Conservation (phyloP, 179 eudicot species). For the Drosera spatulata region DNA sequence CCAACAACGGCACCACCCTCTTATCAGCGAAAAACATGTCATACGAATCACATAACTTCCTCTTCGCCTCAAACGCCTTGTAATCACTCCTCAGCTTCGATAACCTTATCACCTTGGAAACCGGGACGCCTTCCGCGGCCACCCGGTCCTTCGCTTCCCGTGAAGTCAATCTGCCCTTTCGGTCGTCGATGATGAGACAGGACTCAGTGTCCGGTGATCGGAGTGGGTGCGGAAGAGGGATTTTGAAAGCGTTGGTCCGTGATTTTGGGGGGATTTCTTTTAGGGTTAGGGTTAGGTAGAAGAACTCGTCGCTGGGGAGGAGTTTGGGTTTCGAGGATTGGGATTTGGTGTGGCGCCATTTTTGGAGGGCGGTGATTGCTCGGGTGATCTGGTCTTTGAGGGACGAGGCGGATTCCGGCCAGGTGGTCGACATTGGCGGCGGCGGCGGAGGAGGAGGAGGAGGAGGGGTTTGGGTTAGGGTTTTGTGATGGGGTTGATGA, state of each 20-base stretch:
- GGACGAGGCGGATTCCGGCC: no score
- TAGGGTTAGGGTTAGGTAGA: constrained; percentile 62
- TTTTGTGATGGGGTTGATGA: no score
- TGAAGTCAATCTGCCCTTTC: constrained; percentile 17
- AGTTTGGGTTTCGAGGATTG: constrained; percentile 25
- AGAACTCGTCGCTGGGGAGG: constrained; percentile 38
- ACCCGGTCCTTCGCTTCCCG: constrained; percentile 33
- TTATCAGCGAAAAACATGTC: constrained; percentile 63
- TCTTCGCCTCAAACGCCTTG: constrained; percentile 54
- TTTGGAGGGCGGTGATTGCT: constrained; percentile 49
- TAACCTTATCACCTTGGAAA: constrained; percentile 46
- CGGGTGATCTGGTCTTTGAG: neutral
- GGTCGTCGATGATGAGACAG: constrained; percentile 65
- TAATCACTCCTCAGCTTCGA: constrained; percentile 50
- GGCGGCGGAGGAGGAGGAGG: no score
- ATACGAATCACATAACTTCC: constrained; percentile 54
- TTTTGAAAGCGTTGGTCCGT: constrained; percentile 34
- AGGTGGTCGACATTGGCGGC: no score
- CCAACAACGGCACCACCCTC: constrained; percentile 39
- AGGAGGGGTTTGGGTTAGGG: no score
- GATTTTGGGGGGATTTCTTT: constrained; percentile 44
- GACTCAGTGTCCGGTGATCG: constrained; percentile 16
- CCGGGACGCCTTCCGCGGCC: constrained; percentile 18
- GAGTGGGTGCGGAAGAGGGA: constrained; percentile 56
- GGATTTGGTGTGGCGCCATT: constrained; percentile 38